A percentile compares a stretch with the other conserved stretches of the same genome.
Conservation (phyloP, 2,329 filamentous ascomycete species). For the Neurospora sp. region DNA sequence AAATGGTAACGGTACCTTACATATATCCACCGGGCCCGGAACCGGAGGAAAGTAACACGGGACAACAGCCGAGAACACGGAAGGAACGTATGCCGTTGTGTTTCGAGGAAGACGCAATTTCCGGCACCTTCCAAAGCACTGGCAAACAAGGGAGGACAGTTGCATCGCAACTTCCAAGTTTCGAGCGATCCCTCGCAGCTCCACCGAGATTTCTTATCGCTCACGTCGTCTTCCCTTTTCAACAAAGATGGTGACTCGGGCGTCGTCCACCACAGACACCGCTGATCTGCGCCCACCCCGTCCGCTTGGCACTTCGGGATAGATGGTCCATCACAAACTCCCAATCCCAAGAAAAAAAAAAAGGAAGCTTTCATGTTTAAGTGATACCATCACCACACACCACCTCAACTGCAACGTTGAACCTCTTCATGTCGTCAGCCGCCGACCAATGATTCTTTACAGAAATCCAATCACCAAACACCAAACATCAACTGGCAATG, state of each 20-base stretch:
- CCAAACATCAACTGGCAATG: not conserved
- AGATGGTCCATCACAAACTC: not conserved
- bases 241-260: not conserved
- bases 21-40: not conserved
- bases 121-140: not conserved
- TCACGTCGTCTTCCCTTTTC: not conserved
- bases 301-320: not conserved
- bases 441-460: constrained; percentile 8
- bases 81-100: not conserved
- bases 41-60: not conserved
- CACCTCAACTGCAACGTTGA: not conserved
- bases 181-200: not conserved
- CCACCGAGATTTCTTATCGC: not conserved
- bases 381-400: not conserved
- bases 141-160: not conserved
- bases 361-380: not conserved
- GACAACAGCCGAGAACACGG: not conserved
- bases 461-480: not conserved
- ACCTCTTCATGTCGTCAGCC: not conserved
- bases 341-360: not conserved
- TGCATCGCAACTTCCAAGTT: not conserved
- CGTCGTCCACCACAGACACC: not conserved
- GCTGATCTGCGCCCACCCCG: not conserved
- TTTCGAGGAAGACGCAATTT: not conserved
- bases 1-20: not conserved